phyloP scores from a whole-genome alignment of 768 basidiomycete genomes.

The Podaxis sp. region DNA sequence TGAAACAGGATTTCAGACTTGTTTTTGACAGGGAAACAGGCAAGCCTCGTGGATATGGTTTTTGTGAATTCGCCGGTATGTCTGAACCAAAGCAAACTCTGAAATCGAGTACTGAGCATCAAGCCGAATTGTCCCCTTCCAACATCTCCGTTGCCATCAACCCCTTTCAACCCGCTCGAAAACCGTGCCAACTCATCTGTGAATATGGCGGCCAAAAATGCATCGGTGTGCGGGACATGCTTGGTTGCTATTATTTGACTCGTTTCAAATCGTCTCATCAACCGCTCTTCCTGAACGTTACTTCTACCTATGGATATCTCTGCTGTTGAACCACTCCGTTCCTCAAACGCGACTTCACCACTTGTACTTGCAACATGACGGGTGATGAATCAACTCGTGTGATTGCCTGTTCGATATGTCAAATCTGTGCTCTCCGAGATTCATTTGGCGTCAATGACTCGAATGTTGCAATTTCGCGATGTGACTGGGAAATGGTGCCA shows the following conservation, averaged over 20 bases:
- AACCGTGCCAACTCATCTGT: neutral
- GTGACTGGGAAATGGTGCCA: slow-evolving; percentile 3
- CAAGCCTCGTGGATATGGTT: slow-evolving; percentile 92
- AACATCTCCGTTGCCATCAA: neutral
- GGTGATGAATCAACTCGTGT: slow-evolving; percentile 9
- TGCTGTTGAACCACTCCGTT: slow-evolving; percentile 10
- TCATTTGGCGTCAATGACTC: slow-evolving; percentile 16
- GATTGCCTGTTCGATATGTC: slow-evolving; percentile 5
- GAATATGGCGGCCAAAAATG: neutral
- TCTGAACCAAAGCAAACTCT: slow-evolving; percentile 31
- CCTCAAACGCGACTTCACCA: neutral
- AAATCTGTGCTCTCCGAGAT: slow-evolving; percentile 11
- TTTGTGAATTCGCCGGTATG: slow-evolving; percentile 90
- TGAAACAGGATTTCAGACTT: slow-evolving; percentile 45
- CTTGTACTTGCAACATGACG: neutral
- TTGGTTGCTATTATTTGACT: slow-evolving; percentile 12
- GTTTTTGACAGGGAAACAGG: slow-evolving; percentile 93
- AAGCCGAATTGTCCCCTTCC: slow-evolving; percentile 38
- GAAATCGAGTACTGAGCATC: slow-evolving; percentile 21
- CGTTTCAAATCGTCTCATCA: slow-evolving; percentile 4
- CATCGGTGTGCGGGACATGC: neutral
- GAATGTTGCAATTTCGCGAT: neutral
- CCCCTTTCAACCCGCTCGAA: neutral
- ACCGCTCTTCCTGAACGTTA: neutral
- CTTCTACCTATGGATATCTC: neutral